Evolutionary conservation across 1,139 yeast species (phyloP).

Genomic region (Meyerozyma guilliermondii): DNA sequence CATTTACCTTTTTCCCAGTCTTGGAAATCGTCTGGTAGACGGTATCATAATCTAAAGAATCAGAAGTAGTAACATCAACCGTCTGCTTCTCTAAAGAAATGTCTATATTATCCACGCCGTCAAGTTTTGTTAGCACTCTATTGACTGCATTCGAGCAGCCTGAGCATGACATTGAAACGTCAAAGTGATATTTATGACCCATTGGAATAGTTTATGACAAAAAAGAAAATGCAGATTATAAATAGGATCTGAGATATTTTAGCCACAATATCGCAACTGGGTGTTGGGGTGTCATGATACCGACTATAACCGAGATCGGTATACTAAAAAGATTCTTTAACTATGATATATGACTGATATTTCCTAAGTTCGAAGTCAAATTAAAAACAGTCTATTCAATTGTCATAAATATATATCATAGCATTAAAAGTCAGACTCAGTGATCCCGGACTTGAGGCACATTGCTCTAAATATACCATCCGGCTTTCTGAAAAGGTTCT

Average conservation of each 20-base stretch:
- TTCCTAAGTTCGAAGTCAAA: background rate
- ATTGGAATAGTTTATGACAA: background rate
- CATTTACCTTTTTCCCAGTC: conserved; percentile 82
- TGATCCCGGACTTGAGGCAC: conserved; percentile 6
- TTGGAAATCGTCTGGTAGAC: conserved; percentile 76
- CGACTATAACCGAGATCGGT: too few relatives aligned
- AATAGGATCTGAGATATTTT: background rate
- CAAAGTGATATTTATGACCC: conserved; percentile 53
- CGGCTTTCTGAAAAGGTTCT: conserved; percentile 16
- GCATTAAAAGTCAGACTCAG: conserved; percentile 3
- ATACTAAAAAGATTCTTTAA: too few relatives aligned
- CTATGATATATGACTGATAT: too few relatives aligned
- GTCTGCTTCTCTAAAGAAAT: conserved; percentile 77
- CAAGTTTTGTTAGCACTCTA: conserved; percentile 66
- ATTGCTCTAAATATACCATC: conserved; percentile 7
- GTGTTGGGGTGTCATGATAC: background rate
- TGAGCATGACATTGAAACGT: conserved; percentile 77
- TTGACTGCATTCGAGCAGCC: conserved; percentile 89
- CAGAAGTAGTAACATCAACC: conserved; percentile 68
- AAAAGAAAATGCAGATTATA: background rate
- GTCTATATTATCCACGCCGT: conserved; percentile 68
- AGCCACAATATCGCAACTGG: background rate
- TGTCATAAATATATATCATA: background rate
- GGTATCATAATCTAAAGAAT: conserved; percentile 59
- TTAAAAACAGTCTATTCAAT: background rate